Evolutionary conservation across 2,329 filamentous ascomycete species (phyloP).

Genomic region (Alternaria sp.): DNA sequence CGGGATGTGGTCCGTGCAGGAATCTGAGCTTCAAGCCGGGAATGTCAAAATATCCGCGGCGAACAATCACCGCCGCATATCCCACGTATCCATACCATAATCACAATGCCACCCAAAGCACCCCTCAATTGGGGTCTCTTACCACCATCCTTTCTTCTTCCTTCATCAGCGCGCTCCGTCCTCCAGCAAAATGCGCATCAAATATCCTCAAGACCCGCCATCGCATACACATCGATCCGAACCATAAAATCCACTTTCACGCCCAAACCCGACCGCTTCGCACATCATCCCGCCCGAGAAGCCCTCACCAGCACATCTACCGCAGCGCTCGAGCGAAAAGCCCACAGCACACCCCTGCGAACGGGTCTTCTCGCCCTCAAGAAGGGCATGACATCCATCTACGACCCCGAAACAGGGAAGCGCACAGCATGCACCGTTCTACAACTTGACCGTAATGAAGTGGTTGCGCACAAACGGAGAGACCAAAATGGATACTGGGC

Average conservation of each 20-base stretch:
- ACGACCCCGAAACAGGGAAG: slow-evolving; percentile 76
- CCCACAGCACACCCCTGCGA: slow-evolving; percentile 69
- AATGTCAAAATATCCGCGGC: slow-evolving; percentile 34
- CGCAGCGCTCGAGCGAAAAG: slow-evolving; percentile 68
- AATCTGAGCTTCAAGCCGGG: not conserved
- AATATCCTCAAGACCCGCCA: slow-evolving; percentile 18
- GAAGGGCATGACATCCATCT: slow-evolving; percentile 95
- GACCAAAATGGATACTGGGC: slow-evolving; percentile 89
- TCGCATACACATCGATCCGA: slow-evolving; percentile 39
- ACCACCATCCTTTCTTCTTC: slow-evolving; percentile 41
- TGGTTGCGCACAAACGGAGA: slow-evolving; percentile 84
- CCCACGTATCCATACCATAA: slow-evolving; percentile 15
- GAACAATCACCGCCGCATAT: slow-evolving; percentile 17
- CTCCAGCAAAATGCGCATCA: slow-evolving; percentile 28
- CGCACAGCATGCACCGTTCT: slow-evolving; percentile 90
- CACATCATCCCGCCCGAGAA: slow-evolving; percentile 59
- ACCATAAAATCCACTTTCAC: slow-evolving; percentile 66
- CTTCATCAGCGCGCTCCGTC: slow-evolving; percentile 37
- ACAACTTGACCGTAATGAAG: slow-evolving; percentile 91
- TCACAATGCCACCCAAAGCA: slow-evolving; percentile 47
- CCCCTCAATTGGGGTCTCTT: slow-evolving; percentile 46
- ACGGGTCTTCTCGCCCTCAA: slow-evolving; percentile 88
- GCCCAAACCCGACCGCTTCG: slow-evolving; percentile 62
- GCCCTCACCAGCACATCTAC: slow-evolving; percentile 65
- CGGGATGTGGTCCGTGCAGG: slow-evolving; percentile 9